Evolutionary conservation across 2,329 filamentous ascomycete species (phyloP), one percentile per base, ranked within the genome.

Genomic region (Ophioceras dolichostomum): DNA sequence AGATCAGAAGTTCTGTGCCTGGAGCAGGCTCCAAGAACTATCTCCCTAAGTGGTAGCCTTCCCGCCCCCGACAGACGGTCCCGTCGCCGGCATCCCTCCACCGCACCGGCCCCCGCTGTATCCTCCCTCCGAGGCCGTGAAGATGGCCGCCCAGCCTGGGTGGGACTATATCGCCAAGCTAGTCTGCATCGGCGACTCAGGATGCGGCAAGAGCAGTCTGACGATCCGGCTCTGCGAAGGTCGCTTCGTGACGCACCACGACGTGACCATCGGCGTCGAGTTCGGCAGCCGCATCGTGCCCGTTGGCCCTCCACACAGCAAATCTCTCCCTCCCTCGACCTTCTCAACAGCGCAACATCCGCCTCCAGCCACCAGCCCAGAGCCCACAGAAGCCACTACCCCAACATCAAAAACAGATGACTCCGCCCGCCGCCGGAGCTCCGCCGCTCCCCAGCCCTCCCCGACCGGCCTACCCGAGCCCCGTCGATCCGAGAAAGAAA

Each of bases 111-210:
- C 41, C 36, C 42, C 37, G 45, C 49, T 56, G 77, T 77, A 72
- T 70, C 70, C 54, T 58, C 64, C 19, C n/a, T n/a, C n/a, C n/a
- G n/a, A n/a, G n/a, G 57, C 68, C 45, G 13, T 33, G 31, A 20
- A 33, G 18, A 69, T 69, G 52, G 56, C 63, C 21, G 58, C 68
- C 45, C 18, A 20, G 13, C 73, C 79, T 53, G 81, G 86, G 60
- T 96, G 89, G 89, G 87, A 96, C 67, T 96, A 93, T 68, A 98
- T 96, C 57, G 88, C 89, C 60, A 98, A 98, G 64, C 84, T 98
- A 51, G 89, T 96, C 55, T 94, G 86, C 65, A 87, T 98, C 53
- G 91, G 91, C 59, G 91, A 96, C 66, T 91, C 83, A 32, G 91
- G 88, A 56, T 94, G 86, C 56, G 91, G 91, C 54, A 98, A 98